Base-by-base conservation (phyloP, 2,329 filamentous ascomycete species). In the Graphilbum fragrans region DNA sequence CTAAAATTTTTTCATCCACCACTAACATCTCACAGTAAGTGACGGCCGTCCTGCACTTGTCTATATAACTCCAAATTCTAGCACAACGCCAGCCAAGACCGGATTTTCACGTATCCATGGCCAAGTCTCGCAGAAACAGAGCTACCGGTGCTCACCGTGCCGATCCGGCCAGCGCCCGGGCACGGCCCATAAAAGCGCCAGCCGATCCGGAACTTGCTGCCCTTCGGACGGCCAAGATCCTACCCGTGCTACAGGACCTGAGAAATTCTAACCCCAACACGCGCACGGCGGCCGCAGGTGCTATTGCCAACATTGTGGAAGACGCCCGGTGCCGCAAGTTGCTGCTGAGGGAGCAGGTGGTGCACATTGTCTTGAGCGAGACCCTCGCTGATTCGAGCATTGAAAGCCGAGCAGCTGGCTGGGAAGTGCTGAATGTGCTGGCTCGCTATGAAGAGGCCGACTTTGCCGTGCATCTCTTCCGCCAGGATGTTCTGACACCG, bases 351-450 rank as follows among this genome's bases (percentile, higher is more conserved):
- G 79, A 83, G 58, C 74, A 80, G 56, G 65, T 83, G 48, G 76
- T 82, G 35, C 70, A 69, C 50, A 71, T 72, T 40, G 56, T 83
- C 35, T 66, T 82, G 45, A 75, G 69, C 25, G 73, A 81, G 61
- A 80, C 75, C 23, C 59, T 82, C 42, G 77, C 74, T 20, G 78
- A 83, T 53, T 61, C 69, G 31, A 74, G 67, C 43, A 62, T 80
- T 40, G 77, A 82, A 58, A 76, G 74, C 50, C 67, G 74, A 37
- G 72, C 76, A 35, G 74, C 77, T 18, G 79, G 76, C n/a, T 83
- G 79, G 79, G 70, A 72, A 12, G 78, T 82, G 48, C 60, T 83
- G 40, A 67, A 70, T 48, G 68, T 74, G 34, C 63, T 83, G 41
- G 72, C 70, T 2, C 63, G 72, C 47, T 72, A 80, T 52, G 79